A percentile compares a stretch with the other conserved stretches of the same genome.
Evolutionary conservation across 2,329 filamentous ascomycete species (phyloP).

Genomic region (Claviceps cyperi): DNA sequence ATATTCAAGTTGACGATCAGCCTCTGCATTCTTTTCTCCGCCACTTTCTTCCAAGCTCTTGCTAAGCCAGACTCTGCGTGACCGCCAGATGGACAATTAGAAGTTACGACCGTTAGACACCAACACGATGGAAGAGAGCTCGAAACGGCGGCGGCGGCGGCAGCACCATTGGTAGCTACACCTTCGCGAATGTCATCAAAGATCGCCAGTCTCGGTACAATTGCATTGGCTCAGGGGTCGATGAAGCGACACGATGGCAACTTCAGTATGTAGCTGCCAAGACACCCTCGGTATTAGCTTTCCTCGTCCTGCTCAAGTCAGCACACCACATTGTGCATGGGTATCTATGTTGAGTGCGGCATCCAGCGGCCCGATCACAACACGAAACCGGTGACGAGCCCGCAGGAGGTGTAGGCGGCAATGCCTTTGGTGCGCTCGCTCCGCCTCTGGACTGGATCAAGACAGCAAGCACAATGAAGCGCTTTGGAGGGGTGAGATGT

Average conservation of each 20-base stretch:
- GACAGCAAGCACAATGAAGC: too few species aligned
- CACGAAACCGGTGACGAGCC: conserved; percentile 35
- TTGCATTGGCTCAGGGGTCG: conserved; percentile 18
- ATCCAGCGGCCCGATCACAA: conserved; percentile 21
- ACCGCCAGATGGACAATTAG: conserved; percentile 46
- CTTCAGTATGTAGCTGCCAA: conserved; percentile 12
- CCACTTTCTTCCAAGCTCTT: conserved; percentile 37
- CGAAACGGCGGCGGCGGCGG: not conserved
- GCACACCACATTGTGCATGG: conserved; percentile 7
- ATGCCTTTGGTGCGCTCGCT: conserved; percentile 71
- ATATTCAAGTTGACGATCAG: conserved; percentile 78
- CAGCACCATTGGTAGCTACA: conserved; percentile 1
- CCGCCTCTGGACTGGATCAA: too few species aligned
- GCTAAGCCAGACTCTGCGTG: conserved; percentile 26
- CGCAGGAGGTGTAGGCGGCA: conserved; percentile 47
- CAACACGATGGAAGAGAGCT: conserved; percentile 6
- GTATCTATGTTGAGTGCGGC: conserved; percentile 18
- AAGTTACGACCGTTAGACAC: conserved; percentile 31
- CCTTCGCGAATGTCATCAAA: conserved; percentile 10
- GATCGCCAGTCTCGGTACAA: conserved; percentile 22
- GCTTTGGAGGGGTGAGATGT: too few species aligned
- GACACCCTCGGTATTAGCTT: conserved; percentile 15
- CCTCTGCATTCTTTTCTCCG: conserved; percentile 52
- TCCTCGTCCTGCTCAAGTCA: conserved; percentile 17
- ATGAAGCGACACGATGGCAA: conserved; percentile 19